phyloP scores from a whole-genome alignment of 805 yeast genomes.

The Candida krabiensis region DNA sequence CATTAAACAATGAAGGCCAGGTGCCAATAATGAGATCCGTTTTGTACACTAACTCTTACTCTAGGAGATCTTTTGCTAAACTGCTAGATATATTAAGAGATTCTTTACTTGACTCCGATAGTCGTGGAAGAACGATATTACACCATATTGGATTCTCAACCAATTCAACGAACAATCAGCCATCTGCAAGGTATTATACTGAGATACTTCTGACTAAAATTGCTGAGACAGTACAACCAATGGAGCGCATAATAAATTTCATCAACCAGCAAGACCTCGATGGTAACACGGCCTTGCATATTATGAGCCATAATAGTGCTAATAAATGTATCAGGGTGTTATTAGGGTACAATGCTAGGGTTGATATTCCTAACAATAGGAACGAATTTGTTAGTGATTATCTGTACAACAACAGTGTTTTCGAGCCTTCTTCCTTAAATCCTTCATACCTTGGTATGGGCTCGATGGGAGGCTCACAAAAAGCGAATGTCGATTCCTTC shows the following conservation, averaged over 20 bases:
- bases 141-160: slow-evolving; percentile 82
- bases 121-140: slow-evolving; percentile 70
- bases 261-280: slow-evolving; percentile 56
- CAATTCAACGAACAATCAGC: slow-evolving; percentile 62
- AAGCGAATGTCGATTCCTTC: slow-evolving; percentile 22
- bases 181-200: slow-evolving; percentile 81
- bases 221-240: slow-evolving; percentile 56
- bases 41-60: slow-evolving; percentile 83
- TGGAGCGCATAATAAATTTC: slow-evolving; percentile 58
- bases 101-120: slow-evolving; percentile 77
- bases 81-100: slow-evolving; percentile 74
- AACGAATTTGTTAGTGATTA: slow-evolving; percentile 42
- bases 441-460: slow-evolving; percentile 9
- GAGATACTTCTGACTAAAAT: slow-evolving; percentile 74
- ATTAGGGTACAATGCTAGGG: slow-evolving; percentile 51
- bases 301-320: slow-evolving; percentile 46
- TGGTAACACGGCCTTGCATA: slow-evolving; percentile 58
- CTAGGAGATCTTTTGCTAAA: slow-evolving; percentile 74
- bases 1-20: slow-evolving; percentile 69
- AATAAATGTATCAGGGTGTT: slow-evolving; percentile 45
- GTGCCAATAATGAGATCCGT: slow-evolving; percentile 86
- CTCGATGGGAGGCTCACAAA: slow-evolving; percentile 7
- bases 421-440: slow-evolving; percentile 15
- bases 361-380: slow-evolving; percentile 49
- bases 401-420: slow-evolving; percentile 29